These are phyloP conservation scores for Phialocephala sp. DNA, from an alignment of 2,329 filamentous ascomycete genomes.

Conservation along the genomic window DNA sequence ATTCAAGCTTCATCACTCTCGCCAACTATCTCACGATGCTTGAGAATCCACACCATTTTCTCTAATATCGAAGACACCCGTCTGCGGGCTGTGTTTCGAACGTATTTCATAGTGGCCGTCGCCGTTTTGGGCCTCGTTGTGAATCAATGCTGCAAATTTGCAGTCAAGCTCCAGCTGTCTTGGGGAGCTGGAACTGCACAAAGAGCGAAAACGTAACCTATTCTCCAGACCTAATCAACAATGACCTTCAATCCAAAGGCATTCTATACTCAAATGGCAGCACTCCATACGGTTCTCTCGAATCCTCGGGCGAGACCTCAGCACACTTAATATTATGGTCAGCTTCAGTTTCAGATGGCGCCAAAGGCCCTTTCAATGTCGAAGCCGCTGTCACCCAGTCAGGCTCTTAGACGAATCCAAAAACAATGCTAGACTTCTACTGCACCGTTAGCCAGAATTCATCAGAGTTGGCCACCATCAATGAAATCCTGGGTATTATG, in stretches of 20 bases:
- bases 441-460: not conserved
- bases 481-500: not conserved
- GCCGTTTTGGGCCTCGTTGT: not conserved
- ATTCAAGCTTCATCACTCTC: not conserved
- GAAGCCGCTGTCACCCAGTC: not conserved
- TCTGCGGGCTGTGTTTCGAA: not conserved
- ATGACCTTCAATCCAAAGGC: not conserved
- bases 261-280: not conserved
- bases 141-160: not conserved
- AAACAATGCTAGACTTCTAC: not conserved
- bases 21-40: not conserved
- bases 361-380: not conserved
- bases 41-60: not conserved
- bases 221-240: not conserved
- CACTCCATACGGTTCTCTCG: not conserved
- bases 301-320: not conserved
- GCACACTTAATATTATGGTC: not conserved
- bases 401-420: not conserved
- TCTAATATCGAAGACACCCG: not conserved
- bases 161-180: slow-evolving; percentile 1
- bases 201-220: not conserved
- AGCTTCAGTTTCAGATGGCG: not conserved
- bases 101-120: not conserved
- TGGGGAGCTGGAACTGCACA: not conserved
- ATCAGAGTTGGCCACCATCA: not conserved